Evolutionary conservation across 352 stramenopile genomes (phyloP), one percentile per base, ranked within the genome.

Genomic region (Phytophthora foliorum): DNA sequence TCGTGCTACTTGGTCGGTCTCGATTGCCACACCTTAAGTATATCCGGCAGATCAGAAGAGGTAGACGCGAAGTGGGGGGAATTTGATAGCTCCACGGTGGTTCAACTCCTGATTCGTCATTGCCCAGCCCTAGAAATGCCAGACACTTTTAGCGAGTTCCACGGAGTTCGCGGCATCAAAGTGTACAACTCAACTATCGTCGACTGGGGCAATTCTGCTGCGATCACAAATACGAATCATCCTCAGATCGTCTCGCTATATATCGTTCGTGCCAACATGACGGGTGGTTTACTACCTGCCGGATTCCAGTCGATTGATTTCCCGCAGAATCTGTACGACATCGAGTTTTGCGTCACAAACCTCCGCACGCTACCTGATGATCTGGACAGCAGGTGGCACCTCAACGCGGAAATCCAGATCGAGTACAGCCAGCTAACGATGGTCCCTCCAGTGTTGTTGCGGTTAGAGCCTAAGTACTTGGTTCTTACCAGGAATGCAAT

Each of bases 311-410:
- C 63, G 10, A 16, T 16, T 4, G 46, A 75, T 17, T 78, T 84
- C 21, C 69, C 77, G 0, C 21, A 36, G 7, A 48, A 50, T 8
- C 44, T 86, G 1, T 45, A 51, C 9, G 74, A 82, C 46, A 44
- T 86, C 22, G 66, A 81, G 52, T 49, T 88, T 39, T 70, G 57
- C 2, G 55, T 66, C 9, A 76, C 75, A 3, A 86, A 82, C 29
- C 57, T 81, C 6, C 52, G 39, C 0, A 14, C 13, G 7, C 22
- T 86, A 6, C 69, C 77, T 5, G 51, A 67, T 13, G 49, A 78
- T 56, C 32, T 84, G 4, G 45, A 75, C 31, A 19, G 49, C 25
- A 69, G 63, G 24, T 88, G 77, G 69, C 61, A 67, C 3, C 11
- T 24, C 4, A 39, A 41, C 8, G 24, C 53, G 17, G 8, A 16